Evolutionary conservation across 2,329 filamentous ascomycete genomes (phyloP).

Genomic region (Xylaria sp.): DNA sequence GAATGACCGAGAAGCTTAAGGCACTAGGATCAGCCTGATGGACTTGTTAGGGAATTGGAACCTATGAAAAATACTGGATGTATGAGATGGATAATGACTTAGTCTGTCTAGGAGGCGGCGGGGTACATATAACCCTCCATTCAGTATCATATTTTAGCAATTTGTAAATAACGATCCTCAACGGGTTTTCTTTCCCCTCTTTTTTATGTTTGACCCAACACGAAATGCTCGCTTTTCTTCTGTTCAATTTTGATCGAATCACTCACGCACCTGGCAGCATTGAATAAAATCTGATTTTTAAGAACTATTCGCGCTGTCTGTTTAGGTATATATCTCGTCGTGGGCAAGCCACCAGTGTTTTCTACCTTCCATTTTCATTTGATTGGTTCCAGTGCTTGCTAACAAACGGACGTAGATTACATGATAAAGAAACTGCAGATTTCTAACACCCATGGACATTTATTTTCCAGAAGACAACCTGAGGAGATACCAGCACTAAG

Average conservation of each 20-base stretch:
- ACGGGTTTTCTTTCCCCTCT: background rate
- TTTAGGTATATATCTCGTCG: background rate
- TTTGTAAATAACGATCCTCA: background rate
- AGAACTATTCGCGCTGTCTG: background rate
- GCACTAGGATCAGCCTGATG: too few species aligned
- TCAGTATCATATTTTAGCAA: background rate
- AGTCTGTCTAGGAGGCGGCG: background rate
- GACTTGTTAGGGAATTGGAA: too few species aligned
- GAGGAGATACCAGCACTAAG: background rate
- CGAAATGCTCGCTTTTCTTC: background rate
- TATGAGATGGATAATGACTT: background rate
- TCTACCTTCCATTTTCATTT: too few species aligned
- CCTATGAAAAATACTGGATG: too few species aligned
- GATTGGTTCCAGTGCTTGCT: background rate
- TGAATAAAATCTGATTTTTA: background rate
- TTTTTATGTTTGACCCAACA: background rate
- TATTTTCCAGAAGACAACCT: background rate
- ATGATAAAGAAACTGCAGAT: background rate
- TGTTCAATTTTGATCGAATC: background rate
- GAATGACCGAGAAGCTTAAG: background rate
- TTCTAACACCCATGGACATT: background rate
- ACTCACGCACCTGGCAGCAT: background rate
- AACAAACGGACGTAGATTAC: background rate
- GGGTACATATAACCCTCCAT: background rate
- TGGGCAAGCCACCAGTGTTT: background rate